These are phyloP conservation scores for Pedinophyceae sp. DNA, from an alignment of 139 green algal species.

Conservation along the genomic window DNA sequence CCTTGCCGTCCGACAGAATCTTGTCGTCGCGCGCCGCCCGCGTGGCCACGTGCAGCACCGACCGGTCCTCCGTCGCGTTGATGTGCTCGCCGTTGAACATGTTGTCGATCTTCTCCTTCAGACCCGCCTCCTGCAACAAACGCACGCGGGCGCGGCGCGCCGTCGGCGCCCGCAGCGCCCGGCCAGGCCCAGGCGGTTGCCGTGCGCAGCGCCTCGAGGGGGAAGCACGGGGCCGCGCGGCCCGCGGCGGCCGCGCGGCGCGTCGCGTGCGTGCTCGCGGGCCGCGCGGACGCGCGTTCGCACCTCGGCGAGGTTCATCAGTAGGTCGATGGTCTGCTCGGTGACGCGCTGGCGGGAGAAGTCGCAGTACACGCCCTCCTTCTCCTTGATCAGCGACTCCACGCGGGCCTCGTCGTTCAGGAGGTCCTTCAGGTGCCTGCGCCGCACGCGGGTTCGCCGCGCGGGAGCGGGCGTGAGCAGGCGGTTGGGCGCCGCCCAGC, in stretches of 20 bases:
- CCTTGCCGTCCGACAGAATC: constrained; percentile 62
- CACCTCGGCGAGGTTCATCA: constrained; percentile 38
- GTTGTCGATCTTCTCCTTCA: constrained; percentile 80
- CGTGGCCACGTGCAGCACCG: constrained; percentile 91
- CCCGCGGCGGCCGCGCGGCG: neutral
- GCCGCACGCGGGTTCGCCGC: neutral
- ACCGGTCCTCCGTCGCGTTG: constrained; percentile 86
- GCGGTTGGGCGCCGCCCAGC: neutral
- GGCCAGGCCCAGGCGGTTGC: constrained; percentile 24
- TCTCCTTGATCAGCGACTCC: constrained; percentile 60
- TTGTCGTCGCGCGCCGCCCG: constrained; percentile 56
- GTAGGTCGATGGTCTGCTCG: constrained; percentile 61
- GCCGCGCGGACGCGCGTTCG: neutral
- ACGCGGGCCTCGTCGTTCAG: constrained; percentile 58
- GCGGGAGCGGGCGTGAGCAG: too few species aligned
- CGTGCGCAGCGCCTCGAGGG: neutral
- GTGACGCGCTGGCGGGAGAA: constrained; percentile 79
- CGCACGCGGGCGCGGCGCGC: too few species aligned
- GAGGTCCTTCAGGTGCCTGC: constrained; percentile 72
- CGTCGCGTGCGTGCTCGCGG: neutral
- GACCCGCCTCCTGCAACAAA: constrained; percentile 27
- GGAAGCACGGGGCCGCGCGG: neutral
- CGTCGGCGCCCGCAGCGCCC: too few species aligned
- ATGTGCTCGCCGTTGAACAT: constrained; percentile 94
- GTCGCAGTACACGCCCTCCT: constrained; percentile 73